These are phyloP conservation scores for Panicum virgatum DNA, from an alignment of 202 grass and related monocot species.

Conservation along the genomic window DNA sequence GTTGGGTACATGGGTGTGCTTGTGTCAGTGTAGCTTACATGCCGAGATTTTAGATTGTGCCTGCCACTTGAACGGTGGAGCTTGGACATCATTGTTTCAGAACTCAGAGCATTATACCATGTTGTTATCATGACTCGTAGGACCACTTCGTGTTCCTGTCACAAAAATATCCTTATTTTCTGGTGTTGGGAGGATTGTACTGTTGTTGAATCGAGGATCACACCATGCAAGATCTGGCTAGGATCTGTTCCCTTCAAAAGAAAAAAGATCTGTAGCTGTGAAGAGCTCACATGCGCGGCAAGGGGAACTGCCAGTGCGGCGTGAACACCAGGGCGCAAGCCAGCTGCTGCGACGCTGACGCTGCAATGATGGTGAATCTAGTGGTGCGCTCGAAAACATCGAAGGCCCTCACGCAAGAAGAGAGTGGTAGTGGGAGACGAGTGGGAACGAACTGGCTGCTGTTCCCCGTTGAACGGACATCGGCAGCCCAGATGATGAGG, in stretches of 20 bases:
- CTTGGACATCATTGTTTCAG: too few relatives aligned
- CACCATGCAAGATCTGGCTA: too few relatives aligned
- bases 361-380: background rate
- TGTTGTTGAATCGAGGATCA: too few relatives aligned
- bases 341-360: background rate
- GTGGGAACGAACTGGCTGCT: background rate
- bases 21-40: background rate
- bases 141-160: too few relatives aligned
- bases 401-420: background rate
- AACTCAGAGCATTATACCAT: too few relatives aligned
- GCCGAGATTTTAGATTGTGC: background rate
- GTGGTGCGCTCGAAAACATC: background rate
- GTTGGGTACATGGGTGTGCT: background rate
- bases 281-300: background rate
- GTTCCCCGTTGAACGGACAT: slow-evolving; percentile 1
- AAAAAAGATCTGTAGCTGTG: background rate
- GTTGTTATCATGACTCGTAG: too few relatives aligned
- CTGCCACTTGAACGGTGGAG: background rate
- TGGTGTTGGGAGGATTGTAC: too few relatives aligned
- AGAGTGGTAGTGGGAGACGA: background rate
- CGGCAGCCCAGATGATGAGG: too few relatives aligned
- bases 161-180: too few relatives aligned
- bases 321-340: too few relatives aligned
- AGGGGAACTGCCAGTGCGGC: too few relatives aligned
- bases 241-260: too few relatives aligned